Evolutionary conservation across 768 basidiomycete species (phyloP).

Genomic region (Podaxis sp.): DNA sequence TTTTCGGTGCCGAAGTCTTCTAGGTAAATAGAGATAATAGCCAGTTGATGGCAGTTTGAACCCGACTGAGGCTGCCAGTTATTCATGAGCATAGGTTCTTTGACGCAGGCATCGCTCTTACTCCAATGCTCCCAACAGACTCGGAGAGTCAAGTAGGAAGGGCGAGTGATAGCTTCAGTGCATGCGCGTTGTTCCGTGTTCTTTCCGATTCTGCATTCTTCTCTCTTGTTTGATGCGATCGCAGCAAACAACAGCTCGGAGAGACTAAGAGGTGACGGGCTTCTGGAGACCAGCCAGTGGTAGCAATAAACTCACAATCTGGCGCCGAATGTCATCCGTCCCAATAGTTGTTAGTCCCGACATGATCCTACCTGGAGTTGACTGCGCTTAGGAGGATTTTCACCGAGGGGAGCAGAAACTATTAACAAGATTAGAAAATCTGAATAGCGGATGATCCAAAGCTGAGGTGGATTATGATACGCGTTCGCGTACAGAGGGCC

Average conservation of each 20-base stretch:
- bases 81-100: background rate
- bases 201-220: background rate
- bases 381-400: background rate
- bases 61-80: background rate
- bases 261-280: background rate
- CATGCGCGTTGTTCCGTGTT: background rate
- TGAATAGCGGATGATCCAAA: background rate
- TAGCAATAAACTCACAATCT: background rate
- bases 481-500: background rate
- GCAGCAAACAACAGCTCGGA: background rate
- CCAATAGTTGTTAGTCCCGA: background rate
- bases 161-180: background rate
- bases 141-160: background rate
- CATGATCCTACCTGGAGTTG: background rate
- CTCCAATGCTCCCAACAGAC: background rate
- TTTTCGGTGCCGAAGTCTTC: no score
- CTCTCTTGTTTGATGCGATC: background rate
- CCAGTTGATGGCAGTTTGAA: background rate
- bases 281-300: background rate
- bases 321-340: background rate
- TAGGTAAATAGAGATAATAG: no score
- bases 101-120: background rate
- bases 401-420: background rate
- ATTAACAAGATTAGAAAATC: background rate
- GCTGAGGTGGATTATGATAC: background rate